Evolutionary conservation across 2,329 filamentous ascomycete genomes (phyloP).

Genomic region (Amylocarpus encephaloides): DNA sequence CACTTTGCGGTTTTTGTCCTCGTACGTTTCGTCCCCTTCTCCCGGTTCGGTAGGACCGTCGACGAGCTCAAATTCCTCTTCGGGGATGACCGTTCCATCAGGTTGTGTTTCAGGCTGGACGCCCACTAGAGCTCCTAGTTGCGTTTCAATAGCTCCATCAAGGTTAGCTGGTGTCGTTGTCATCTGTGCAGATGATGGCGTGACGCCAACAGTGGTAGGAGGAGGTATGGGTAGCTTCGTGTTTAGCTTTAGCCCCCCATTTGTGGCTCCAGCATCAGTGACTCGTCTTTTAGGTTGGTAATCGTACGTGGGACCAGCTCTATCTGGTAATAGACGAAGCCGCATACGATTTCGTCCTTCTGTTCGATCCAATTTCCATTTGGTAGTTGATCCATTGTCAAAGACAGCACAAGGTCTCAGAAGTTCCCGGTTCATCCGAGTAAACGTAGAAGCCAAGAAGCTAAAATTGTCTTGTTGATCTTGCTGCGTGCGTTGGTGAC

Average conservation of each 20-base stretch:
- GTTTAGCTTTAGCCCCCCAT: slow-evolving; percentile 34
- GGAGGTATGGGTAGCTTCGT: slow-evolving; percentile 17
- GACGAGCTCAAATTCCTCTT: slow-evolving; percentile 94
- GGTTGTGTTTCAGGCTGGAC: slow-evolving; percentile 10
- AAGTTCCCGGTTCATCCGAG: slow-evolving; percentile 72
- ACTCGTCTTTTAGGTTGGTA: slow-evolving; percentile 79
- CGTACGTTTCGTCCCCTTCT: slow-evolving; percentile 69
- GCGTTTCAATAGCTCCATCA: slow-evolving; percentile 11
- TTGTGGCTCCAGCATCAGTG: slow-evolving; percentile 36
- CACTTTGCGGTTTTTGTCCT: slow-evolving; percentile 97
- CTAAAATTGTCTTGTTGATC: slow-evolving; percentile 87
- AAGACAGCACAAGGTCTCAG: slow-evolving; percentile 77
- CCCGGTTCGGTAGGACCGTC: slow-evolving; percentile 87
- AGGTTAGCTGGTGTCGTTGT: slow-evolving; percentile 10
- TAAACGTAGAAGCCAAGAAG: slow-evolving; percentile 70
- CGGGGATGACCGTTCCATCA: slow-evolving; percentile 35
- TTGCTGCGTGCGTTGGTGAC: slow-evolving; percentile 81
- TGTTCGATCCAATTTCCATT: slow-evolving; percentile 92
- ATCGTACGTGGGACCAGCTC: slow-evolving; percentile 58
- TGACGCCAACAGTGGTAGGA: slow-evolving; percentile 9
- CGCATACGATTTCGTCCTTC: slow-evolving; percentile 96
- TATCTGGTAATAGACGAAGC: slow-evolving; percentile 76
- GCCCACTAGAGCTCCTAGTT: slow-evolving; percentile 11
- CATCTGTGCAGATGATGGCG: slow-evolving; percentile 6
- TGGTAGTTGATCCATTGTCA: slow-evolving; percentile 54